phyloP scores from a whole-genome alignment of 139 green algal species.

The Volvox africanus region DNA sequence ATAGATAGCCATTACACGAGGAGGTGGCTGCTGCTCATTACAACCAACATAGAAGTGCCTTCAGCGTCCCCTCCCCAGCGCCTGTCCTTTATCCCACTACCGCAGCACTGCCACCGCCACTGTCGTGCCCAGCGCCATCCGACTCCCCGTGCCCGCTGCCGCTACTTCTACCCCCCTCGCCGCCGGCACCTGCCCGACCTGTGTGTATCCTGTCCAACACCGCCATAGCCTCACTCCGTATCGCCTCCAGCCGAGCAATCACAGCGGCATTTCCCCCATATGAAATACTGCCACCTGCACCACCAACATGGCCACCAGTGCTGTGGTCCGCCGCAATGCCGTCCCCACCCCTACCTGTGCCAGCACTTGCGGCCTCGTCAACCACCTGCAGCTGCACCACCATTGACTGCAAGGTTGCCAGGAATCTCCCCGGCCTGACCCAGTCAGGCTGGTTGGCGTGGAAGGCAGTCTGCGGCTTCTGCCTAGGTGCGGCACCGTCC shows the following conservation, averaged over 20 bases:
- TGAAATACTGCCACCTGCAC: neutral
- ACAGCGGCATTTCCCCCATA: neutral
- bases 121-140: too few species aligned
- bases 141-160: neutral
- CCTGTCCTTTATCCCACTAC: too few species aligned
- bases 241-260: constrained; percentile 56
- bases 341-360: neutral
- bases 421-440: constrained; percentile 67
- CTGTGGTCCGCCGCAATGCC: neutral
- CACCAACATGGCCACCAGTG: neutral
- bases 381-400: constrained; percentile 40
- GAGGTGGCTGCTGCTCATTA: too few species aligned
- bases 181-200: neutral
- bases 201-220: constrained; percentile 67
- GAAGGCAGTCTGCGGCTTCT: constrained; percentile 15
- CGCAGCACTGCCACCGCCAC: too few species aligned
- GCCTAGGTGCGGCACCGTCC: constrained; percentile 44
- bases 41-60: too few species aligned
- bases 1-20: too few species aligned
- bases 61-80: too few species aligned
- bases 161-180: neutral
- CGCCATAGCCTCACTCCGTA: constrained; percentile 59
- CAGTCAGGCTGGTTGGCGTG: constrained; percentile 58
- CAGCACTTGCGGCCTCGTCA: neutral
- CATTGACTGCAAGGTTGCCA: constrained; percentile 64